phyloP scores from a whole-genome alignment of 495 filamentous ascomycete species.

The Annulohypoxylon moriforme region DNA sequence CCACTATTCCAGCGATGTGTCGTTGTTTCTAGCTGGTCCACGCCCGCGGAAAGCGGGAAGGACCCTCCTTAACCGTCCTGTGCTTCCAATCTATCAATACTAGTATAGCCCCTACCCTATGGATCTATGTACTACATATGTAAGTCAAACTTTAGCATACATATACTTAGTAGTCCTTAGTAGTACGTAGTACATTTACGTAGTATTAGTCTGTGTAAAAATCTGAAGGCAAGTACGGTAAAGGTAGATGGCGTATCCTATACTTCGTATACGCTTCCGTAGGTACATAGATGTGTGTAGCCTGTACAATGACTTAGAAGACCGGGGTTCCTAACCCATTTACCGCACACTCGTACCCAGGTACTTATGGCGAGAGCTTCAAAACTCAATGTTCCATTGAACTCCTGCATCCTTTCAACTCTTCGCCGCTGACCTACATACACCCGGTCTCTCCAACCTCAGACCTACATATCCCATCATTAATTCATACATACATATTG shows the following conservation, averaged over 20 bases:
- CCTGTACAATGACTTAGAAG: neutral
- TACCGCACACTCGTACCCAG: neutral
- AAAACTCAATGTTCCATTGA: slow-evolving; percentile 10
- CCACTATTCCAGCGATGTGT: slow-evolving; percentile 24
- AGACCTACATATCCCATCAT: slow-evolving; percentile 24
- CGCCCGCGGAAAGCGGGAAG: slow-evolving; percentile 46
- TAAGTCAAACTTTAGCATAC: slow-evolving; percentile 37
- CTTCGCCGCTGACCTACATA: slow-evolving; percentile 44
- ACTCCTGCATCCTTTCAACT: slow-evolving; percentile 27
- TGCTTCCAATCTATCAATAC: slow-evolving; percentile 12
- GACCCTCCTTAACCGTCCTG: slow-evolving; percentile 41
- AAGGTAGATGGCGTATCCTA: neutral
- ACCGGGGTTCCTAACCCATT: neutral
- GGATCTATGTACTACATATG: slow-evolving; percentile 26
- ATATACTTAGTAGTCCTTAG: no score
- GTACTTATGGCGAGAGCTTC: neutral
- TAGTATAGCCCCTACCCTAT: slow-evolving; percentile 1
- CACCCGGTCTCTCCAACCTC: slow-evolving; percentile 14
- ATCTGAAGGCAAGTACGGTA: neutral
- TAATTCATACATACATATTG: slow-evolving; percentile 20
- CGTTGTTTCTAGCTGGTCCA: slow-evolving; percentile 39
- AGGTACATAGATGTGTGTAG: neutral
- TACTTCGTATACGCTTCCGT: neutral
- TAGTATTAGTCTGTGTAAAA: neutral
- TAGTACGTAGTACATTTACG: neutral